These are phyloP conservation scores for Suillus occidentalis DNA, from an alignment of 768 basidiomycete genomes.

Conservation along the genomic window DNA sequence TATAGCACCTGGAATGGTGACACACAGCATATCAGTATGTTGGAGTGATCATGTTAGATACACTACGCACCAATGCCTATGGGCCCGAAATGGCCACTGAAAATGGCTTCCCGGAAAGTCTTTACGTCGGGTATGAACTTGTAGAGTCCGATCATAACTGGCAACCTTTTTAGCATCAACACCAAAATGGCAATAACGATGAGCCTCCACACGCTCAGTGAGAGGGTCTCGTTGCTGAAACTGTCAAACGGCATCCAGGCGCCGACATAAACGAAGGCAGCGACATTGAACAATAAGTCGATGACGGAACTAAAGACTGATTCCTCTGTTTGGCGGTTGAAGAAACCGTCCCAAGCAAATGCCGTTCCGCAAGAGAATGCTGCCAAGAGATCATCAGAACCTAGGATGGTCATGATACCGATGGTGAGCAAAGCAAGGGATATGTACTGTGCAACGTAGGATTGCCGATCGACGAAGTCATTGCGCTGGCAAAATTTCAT, in stretches of 20 bases:
- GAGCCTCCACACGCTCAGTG: constrained; percentile 81
- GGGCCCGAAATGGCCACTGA: constrained; percentile 94
- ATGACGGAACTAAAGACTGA: constrained; percentile 95
- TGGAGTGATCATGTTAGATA: constrained; percentile 7
- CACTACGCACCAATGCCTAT: constrained; percentile 64
- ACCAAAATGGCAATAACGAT: constrained; percentile 80
- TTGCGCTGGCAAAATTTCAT: constrained; percentile 92
- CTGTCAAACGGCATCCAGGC: constrained; percentile 94
- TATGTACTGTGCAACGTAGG: constrained; percentile 91
- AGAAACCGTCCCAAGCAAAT: constrained; percentile 96
- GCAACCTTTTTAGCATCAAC: constrained; percentile 81
- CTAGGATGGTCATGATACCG: constrained; percentile 81
- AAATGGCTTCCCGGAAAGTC: constrained; percentile 89
- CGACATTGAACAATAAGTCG: constrained; percentile 93
- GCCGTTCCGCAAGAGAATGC: constrained; percentile 94
- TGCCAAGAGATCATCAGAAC: constrained; percentile 91
- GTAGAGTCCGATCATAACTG: constrained; percentile 81
- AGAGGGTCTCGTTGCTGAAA: constrained; percentile 66
- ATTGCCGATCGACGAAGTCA: constrained; percentile 89
- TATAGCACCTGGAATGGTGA: constrained; percentile 62
- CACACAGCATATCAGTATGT: background rate
- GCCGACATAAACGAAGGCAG: constrained; percentile 93
- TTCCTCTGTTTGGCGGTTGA: constrained; percentile 92
- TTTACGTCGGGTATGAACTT: constrained; percentile 96
- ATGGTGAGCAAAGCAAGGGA: constrained; percentile 82